Percentiles rank a stretch among this genome's conserved stretches.
Evolutionary conservation across 805 yeast genomes (phyloP).

Genomic region (Jamesozyma lodderae): DNA sequence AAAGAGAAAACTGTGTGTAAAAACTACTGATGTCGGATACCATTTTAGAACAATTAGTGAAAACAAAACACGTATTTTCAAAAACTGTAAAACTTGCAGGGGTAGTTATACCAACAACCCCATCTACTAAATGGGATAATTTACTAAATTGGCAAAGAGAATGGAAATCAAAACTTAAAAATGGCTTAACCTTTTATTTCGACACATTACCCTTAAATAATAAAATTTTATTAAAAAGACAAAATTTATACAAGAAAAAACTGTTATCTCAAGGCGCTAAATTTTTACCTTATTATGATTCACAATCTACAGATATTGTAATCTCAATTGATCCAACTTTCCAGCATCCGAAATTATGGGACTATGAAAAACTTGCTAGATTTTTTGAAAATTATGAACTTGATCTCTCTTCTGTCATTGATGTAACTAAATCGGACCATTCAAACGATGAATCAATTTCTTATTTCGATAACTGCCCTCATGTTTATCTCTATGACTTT

Average conservation of each 20-base stretch:
- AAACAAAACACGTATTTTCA: too few relatives aligned
- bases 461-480: constrained; percentile 28
- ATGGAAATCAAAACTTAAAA: constrained; percentile 50
- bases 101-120: not conserved
- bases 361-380: constrained; percentile 68
- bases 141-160: constrained; percentile 47
- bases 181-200: constrained; percentile 46
- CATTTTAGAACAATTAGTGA: too few relatives aligned
- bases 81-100: too few relatives aligned
- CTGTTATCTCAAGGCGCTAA: constrained; percentile 41
- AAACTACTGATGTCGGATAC: too few relatives aligned
- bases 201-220: constrained; percentile 27
- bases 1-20: too few relatives aligned
- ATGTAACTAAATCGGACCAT: not conserved
- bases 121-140: constrained; percentile 25
- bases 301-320: constrained; percentile 47
- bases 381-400: constrained; percentile 58
- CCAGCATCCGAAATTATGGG: constrained; percentile 62
- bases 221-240: constrained; percentile 11
- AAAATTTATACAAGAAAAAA: constrained; percentile 18
- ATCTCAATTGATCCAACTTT: not conserved
- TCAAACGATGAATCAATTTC: not conserved
- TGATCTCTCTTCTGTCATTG: constrained; percentile 13
- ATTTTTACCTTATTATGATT: constrained; percentile 48
- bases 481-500: constrained; percentile 69